Conservation (phyloP, 371 early-diverging fungal genomes). For the Rhizopus stolonifer region DNA sequence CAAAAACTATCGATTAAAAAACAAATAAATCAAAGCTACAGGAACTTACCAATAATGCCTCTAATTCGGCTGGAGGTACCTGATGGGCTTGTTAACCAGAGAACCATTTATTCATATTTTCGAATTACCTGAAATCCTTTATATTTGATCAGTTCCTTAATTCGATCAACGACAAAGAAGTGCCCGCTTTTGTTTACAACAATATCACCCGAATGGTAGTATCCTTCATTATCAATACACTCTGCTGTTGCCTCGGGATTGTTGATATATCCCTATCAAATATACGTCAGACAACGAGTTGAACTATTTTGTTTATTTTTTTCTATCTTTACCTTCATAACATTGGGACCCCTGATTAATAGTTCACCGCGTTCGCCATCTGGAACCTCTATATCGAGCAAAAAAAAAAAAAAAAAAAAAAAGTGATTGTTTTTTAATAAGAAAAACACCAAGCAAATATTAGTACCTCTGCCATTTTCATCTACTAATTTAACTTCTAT, state of each 20-base stretch:
- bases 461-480: constrained; percentile 56
- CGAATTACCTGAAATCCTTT: constrained; percentile 69
- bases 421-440: too few species aligned
- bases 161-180: constrained; percentile 67
- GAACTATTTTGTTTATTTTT: neutral
- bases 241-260: constrained; percentile 67
- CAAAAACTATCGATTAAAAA: neutral
- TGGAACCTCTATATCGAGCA: constrained; percentile 48
- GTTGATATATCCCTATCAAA: constrained; percentile 65
- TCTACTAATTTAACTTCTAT: constrained; percentile 70
- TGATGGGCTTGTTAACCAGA: too few species aligned
- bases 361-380: constrained; percentile 68
- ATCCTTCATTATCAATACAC: constrained; percentile 60
- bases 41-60: constrained; percentile 19
- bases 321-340: constrained; percentile 55
- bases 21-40: too few species aligned
- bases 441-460: too few species aligned
- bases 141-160: constrained; percentile 77
- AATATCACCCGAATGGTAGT: constrained; percentile 84
- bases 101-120: too few species aligned
- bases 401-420: too few species aligned
- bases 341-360: constrained; percentile 79
- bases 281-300: too few species aligned
- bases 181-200: constrained; percentile 59
- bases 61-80: constrained; percentile 26